A percentile compares a stretch with the other conserved stretches of the same genome.
These are phyloP conservation scores for Scolecobasidium constrictum DNA, from an alignment of 2,329 filamentous ascomycete genomes.

Conservation along the genomic window DNA sequence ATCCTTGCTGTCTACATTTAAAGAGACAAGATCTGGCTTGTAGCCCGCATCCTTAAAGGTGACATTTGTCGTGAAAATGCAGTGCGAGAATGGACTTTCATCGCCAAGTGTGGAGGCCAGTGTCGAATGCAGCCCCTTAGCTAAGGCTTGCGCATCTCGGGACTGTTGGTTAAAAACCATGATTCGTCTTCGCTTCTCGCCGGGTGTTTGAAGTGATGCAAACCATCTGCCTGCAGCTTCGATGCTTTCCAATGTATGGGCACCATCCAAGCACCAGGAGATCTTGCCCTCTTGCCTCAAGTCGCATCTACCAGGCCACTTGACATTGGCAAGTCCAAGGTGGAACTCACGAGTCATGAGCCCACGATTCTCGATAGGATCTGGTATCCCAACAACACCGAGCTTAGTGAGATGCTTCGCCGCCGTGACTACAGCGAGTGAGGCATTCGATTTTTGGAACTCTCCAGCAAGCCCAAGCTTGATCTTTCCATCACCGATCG, in stretches of 20 bases:
- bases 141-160: conserved; percentile 58
- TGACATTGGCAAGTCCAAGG: conserved; percentile 54
- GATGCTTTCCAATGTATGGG: conserved; percentile 79
- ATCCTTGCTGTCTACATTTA: conserved; percentile 49
- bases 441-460: conserved; percentile 54
- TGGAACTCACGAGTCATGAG: conserved; percentile 51
- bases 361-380: conserved; percentile 24
- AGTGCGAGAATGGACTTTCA: conserved; percentile 49
- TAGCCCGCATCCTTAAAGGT: conserved; percentile 52
- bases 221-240: conserved; percentile 71
- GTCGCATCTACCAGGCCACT: conserved; percentile 69
- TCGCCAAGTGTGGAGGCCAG: conserved; percentile 26
- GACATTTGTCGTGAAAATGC: conserved; percentile 72
- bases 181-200: conserved; percentile 33
- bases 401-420: conserved; percentile 43
- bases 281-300: conserved; percentile 42
- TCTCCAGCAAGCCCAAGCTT: conserved; percentile 49
- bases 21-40: conserved; percentile 50
- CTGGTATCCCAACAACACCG: conserved; percentile 29
- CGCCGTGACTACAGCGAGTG: conserved; percentile 48
- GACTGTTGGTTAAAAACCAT: conserved; percentile 93
- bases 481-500: conserved; percentile 31
- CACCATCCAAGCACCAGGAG: conserved; percentile 76
- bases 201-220: conserved; percentile 21
- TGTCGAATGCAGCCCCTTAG: conserved; percentile 50